These are phyloP conservation scores for Heterobasidion occidentale DNA, from an alignment of 1,284 basidiomycete genomes.

Conservation along the genomic window DNA sequence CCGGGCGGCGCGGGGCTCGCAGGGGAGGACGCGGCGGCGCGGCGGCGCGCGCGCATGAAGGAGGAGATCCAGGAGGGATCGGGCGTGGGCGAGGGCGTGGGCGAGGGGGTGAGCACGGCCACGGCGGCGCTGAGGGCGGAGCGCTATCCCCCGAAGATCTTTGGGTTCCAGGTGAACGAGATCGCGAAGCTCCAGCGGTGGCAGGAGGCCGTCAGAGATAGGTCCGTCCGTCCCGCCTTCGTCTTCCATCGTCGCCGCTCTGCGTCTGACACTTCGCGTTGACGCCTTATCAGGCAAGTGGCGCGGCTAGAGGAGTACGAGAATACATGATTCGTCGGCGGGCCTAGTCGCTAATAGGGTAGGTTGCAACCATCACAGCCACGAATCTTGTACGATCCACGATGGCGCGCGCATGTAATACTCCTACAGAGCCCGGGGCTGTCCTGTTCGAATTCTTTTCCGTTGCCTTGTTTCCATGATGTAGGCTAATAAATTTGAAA, in stretches of 20 bases:
- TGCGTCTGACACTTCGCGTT: not conserved
- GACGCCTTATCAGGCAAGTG: slow-evolving; percentile 8
- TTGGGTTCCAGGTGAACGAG: slow-evolving; percentile 92
- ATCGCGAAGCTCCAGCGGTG: slow-evolving; percentile 88
- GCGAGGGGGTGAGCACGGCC: slow-evolving; percentile 67
- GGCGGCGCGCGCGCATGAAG: slow-evolving; percentile 18
- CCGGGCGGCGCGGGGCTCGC: slow-evolving; percentile 21
- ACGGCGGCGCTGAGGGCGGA: slow-evolving; percentile 81
- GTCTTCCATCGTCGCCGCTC: not conserved
- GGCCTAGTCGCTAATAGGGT: not conserved
- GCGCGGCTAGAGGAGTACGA: slow-evolving; percentile 12
- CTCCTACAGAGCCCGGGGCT: too few relatives aligned
- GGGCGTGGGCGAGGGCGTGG: slow-evolving; percentile 40
- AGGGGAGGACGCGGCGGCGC: slow-evolving; percentile 2
- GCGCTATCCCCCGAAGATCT: slow-evolving; percentile 83
- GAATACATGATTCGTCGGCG: not conserved
- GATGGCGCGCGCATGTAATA: not conserved
- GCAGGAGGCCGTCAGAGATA: slow-evolving; percentile 85
- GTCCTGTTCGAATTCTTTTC: too few relatives aligned
- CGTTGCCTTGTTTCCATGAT: too few relatives aligned
- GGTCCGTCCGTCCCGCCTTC: slow-evolving; percentile 34
- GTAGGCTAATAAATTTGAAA: too few relatives aligned
- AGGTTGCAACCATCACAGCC: not conserved
- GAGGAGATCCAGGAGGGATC: slow-evolving; percentile 30
- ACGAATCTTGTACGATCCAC: not conserved